Base-by-base conservation (phyloP, 169 alveolate species). In the Plasmodium malariae region DNA sequence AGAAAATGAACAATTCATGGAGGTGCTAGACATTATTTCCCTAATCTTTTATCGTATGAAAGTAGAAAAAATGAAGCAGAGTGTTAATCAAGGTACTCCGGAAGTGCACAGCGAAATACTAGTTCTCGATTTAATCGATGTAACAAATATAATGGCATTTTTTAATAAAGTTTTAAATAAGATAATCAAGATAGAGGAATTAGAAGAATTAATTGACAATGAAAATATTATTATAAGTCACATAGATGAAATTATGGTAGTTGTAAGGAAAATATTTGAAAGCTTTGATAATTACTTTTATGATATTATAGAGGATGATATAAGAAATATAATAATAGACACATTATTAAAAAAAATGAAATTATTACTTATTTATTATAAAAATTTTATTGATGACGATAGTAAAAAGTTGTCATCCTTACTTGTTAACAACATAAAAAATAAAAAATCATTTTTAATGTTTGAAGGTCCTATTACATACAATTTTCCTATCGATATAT, bases 341-440 rank as follows among this genome's bases (percentile, higher is more conserved):
- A 83, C 70, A 2, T 59, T 83, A 51, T 30, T 83, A 67, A 54
- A 83, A 24, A 83, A 83, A 67, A 83, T 83, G 72, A 67, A 83
- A 83, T 21, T 32, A 19, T 24, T 68, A 83, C 49, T 67, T 70
- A 83, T 83, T 36, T 36, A 83, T 19, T 83, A 83, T 67, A 83
- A 83, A 54, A 30, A 57, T 26, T 67, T 83, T 49, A 51, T 83
- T 17, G 45, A 83, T 67, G 71, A 83, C 21, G 71, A 67, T 40
- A 67, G 40, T 45, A 68, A 67, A 67, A 57, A 34, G 54, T 65
- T 83, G 43, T 51, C 91, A 32, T 83, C 57, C 9, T 48, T 49
- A 67, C 54, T 83, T 83, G 19, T 12, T 34, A 36, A 49, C 5
- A 83, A 65, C 34, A 32, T 80, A 28, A 54, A 65, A 83, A 67